These are phyloP conservation scores for Neopestalotiopsis sp. DNA, from an alignment of 2,329 filamentous ascomycete genomes.

Conservation along the genomic window DNA sequence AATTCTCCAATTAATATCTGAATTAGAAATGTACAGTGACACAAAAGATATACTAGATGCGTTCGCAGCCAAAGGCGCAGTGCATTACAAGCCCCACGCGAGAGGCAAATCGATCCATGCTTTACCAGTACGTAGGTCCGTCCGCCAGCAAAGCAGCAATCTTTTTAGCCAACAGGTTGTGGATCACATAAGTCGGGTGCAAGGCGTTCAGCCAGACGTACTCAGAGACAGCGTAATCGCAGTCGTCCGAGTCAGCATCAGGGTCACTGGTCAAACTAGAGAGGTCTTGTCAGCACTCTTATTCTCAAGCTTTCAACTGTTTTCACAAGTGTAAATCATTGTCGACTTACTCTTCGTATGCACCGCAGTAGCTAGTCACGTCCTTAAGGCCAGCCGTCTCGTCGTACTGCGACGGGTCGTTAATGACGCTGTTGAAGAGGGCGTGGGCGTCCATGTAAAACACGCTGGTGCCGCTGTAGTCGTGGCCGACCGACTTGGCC, in stretches of 20 bases:
- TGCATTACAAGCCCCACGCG: no score
- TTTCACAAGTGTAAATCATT: background rate
- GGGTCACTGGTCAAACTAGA: constrained; percentile 49
- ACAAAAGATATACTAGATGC: no score
- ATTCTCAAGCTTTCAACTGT: background rate
- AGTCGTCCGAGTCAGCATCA: constrained; percentile 49
- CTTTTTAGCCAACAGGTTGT: constrained; percentile 61
- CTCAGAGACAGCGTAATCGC: constrained; percentile 61
- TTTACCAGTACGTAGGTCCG: constrained; percentile 45
- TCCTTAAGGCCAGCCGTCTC: constrained; percentile 61
- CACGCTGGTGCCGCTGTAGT: constrained; percentile 49
- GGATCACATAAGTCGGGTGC: constrained; percentile 69
- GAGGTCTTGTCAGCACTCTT: constrained; percentile 22
- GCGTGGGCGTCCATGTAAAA: constrained; percentile 59
- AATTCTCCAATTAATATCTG: no score
- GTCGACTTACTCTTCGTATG: constrained; percentile 57
- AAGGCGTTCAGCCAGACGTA: constrained; percentile 70
- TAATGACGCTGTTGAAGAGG: constrained; percentile 58
- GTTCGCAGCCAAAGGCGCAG: no score
- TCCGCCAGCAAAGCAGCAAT: constrained; percentile 46
- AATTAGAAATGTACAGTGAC: no score
- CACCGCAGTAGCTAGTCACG: constrained; percentile 58
- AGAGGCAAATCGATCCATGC: no score
- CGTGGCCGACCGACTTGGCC: background rate
- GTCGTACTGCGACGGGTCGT: constrained; percentile 53